phyloP scores from a whole-genome alignment of 2,329 filamentous ascomycete species.

The Beauveria sp. region DNA sequence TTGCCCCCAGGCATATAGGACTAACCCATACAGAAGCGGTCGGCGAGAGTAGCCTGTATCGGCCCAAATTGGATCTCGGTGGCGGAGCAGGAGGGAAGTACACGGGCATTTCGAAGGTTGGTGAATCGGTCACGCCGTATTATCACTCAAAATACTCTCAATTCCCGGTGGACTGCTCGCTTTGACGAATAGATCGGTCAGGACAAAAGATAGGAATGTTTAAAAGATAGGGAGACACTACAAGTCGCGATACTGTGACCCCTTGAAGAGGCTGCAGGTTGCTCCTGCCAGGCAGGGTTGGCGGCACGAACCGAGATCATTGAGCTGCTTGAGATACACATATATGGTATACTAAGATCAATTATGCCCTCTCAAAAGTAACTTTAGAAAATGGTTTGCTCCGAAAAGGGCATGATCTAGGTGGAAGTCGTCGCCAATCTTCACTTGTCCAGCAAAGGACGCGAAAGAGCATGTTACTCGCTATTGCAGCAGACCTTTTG shows the following conservation, averaged over 20 bases:
- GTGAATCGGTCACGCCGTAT: neutral
- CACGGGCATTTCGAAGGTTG: conserved; percentile 4
- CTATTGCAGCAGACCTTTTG: too few relatives aligned
- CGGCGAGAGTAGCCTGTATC: conserved; percentile 60
- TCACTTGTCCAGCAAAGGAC: too few relatives aligned
- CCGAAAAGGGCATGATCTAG: too few relatives aligned
- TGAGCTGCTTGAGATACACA: too few relatives aligned
- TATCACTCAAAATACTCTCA: neutral
- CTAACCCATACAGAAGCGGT: conserved; percentile 59
- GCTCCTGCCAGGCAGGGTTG: neutral
- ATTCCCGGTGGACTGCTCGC: neutral
- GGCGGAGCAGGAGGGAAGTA: conserved; percentile 33
- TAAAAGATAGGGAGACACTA: neutral
- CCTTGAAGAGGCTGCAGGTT: neutral
- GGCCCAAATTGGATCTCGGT: conserved; percentile 52
- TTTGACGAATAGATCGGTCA: neutral
- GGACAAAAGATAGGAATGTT: neutral
- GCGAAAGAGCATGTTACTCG: too few relatives aligned
- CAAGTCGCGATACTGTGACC: too few relatives aligned
- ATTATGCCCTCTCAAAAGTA: too few relatives aligned
- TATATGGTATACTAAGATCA: too few relatives aligned
- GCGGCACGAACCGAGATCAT: too few relatives aligned
- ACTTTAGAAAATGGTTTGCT: too few relatives aligned
- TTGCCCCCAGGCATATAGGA: conserved; percentile 56
- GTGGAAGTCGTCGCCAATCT: too few relatives aligned